Conservation (phyloP, 768 basidiomycete species). For the Trametes maxima region DNA sequence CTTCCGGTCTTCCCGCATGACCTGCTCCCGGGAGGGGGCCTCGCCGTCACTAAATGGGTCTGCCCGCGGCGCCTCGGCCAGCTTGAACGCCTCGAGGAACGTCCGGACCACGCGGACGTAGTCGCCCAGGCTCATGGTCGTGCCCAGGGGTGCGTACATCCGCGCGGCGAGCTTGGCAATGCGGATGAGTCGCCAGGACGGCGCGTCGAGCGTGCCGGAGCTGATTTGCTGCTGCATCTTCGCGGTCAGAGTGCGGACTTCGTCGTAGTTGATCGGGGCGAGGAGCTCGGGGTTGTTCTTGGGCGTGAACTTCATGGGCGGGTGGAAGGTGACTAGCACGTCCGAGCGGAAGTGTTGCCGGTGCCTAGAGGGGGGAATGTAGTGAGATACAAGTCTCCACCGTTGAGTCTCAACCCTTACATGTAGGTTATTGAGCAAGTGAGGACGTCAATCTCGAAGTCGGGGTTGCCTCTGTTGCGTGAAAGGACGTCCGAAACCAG, state of each 20-base stretch:
- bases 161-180: slow-evolving; percentile 75
- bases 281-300: slow-evolving; percentile 76
- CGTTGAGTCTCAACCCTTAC: slow-evolving; percentile 37
- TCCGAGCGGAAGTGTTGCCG: slow-evolving; percentile 87
- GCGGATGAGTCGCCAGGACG: slow-evolving; percentile 79
- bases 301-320: slow-evolving; percentile 65
- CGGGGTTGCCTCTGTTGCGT: slow-evolving; percentile 63
- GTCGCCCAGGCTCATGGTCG: slow-evolving; percentile 81
- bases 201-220: slow-evolving; percentile 79
- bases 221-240: slow-evolving; percentile 70
- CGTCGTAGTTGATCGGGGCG: slow-evolving; percentile 60
- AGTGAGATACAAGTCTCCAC: slow-evolving; percentile 6
- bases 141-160: slow-evolving; percentile 88
- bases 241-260: slow-evolving; percentile 62
- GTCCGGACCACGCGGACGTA: slow-evolving; percentile 74
- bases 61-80: slow-evolving; percentile 22
- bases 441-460: slow-evolving; percentile 72
- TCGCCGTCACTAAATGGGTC: slow-evolving; percentile 26
- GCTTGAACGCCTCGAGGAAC: slow-evolving; percentile 79
- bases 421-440: slow-evolving; percentile 86
- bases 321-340: slow-evolving; percentile 81
- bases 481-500: slow-evolving; percentile 78
- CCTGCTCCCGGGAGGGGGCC: slow-evolving; percentile 23
- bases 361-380: slow-evolving; percentile 50
- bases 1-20: slow-evolving; percentile 28